phyloP scores from a whole-genome alignment of 2,329 filamentous ascomycete species.

The Zelopaecilomyces penicillatus region DNA sequence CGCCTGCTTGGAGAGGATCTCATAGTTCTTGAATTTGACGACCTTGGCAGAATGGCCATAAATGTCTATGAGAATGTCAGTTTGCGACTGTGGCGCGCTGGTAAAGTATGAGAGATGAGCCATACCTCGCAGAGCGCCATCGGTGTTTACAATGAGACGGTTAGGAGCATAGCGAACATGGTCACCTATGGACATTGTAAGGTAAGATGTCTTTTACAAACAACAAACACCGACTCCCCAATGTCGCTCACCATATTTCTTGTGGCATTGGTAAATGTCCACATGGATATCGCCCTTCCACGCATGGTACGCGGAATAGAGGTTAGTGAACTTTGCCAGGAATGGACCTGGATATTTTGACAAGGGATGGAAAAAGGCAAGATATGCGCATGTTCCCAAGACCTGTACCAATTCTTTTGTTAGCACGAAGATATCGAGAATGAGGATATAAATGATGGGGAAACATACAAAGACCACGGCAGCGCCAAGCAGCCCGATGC shows the following conservation, averaged over 20 bases:
- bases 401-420: not conserved
- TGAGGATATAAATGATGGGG: no score
- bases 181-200: not conserved
- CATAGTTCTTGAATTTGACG: constrained; percentile 12
- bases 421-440: not conserved
- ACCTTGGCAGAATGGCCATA: constrained; percentile 10
- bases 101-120: no score
- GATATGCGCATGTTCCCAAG: constrained; percentile 2
- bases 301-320: constrained; percentile 23
- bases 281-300: constrained; percentile 27
- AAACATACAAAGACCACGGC: no score
- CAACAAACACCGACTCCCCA: no score
- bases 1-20: constrained; percentile 6
- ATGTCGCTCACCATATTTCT: constrained; percentile 21
- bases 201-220: not conserved
- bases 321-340: constrained; percentile 23
- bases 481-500: no score
- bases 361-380: constrained; percentile 20
- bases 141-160: constrained; percentile 10
- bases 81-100: no score
- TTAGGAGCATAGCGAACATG: constrained; percentile 23
- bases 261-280: constrained; percentile 25
- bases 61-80: constrained; percentile 6
- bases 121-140: constrained; percentile 8
- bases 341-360: constrained; percentile 27